Evolutionary conservation across 1,284 basidiomycete species (phyloP).

Genomic region (Tremellales sp.): DNA sequence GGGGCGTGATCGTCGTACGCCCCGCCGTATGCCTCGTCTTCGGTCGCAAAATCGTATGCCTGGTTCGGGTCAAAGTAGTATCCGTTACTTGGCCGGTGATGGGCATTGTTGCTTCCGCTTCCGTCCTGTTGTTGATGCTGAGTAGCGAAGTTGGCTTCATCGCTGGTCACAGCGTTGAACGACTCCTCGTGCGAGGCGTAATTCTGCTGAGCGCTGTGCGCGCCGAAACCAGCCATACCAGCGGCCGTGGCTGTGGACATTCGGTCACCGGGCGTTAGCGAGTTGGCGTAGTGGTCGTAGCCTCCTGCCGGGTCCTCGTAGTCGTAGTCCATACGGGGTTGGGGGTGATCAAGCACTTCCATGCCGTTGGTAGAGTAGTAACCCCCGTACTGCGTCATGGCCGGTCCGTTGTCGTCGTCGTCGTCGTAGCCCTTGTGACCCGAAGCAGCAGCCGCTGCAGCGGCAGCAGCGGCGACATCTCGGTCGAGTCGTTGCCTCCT

Average conservation of each 20-base stretch:
- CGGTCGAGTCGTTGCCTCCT: constrained; percentile 46
- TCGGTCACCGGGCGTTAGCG: constrained; percentile 15
- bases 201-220: constrained; percentile 17
- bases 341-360: constrained; percentile 29
- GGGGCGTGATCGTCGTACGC: constrained; percentile 18
- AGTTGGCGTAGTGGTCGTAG: constrained; percentile 46
- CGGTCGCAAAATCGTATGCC: constrained; percentile 25
- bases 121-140: not conserved
- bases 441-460: constrained; percentile 44
- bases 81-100: constrained; percentile 2
- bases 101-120: not conserved
- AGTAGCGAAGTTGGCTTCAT: not conserved
- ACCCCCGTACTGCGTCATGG: constrained; percentile 44
- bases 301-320: constrained; percentile 46
- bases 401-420: constrained; percentile 41
- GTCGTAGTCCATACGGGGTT: constrained; percentile 31
- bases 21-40: constrained; percentile 24
- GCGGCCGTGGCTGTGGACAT: constrained; percentile 30
- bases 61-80: constrained; percentile 47
- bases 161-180: too few species aligned
- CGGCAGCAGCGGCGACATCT: constrained; percentile 49
- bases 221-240: constrained; percentile 37
- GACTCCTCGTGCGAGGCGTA: constrained; percentile 9
- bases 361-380: constrained; percentile 32
- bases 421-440: constrained; percentile 43